Base-by-base conservation (phyloP, 768 basidiomycete species). In the Roridomyces roridus region DNA sequence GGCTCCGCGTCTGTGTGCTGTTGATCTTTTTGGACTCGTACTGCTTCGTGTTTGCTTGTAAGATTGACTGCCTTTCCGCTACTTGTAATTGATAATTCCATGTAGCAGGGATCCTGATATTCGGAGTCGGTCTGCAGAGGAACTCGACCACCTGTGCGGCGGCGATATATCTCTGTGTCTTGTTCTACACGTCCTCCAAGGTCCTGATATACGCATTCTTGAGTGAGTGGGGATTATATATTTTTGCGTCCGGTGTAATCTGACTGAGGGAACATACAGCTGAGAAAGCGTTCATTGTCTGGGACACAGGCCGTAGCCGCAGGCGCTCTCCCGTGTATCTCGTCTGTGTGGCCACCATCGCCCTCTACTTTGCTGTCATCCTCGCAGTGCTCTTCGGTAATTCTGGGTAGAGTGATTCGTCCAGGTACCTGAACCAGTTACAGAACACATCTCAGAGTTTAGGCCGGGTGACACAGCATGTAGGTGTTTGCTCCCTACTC, bases 191-290 rank as follows among this genome's bases (percentile, higher is more conserved):
- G 1, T 66, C 72, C 11, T 74, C 78, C 6, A 80, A 82, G 57
- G 49, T 82, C 8, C 72, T 82, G 37, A 77, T 82, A 6, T 84
- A 83, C 59, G 67, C 73, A 6, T 83, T 82, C 60, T 72, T 82
- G 24, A 71, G 74, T 74, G 40, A 37, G 74, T 70, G n/a, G n/a
- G n/a, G n/a, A n/a, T n/a, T n/a, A n/a, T 46, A 46, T 50, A 4
- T 48, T 43, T 26, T 11, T 51, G 29, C 31, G n/a, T n/a, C n/a
- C n/a, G n/a, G n/a, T n/a, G n/a, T n/a, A n/a, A n/a, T n/a, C n/a
- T n/a, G n/a, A n/a, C 15, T 17, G 9, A 28, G 26, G 5, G 36
- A n/a, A 12, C 1, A 15, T 14, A 9, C 54, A 81, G 79, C 76
- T 20, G 80, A 81, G 61, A 77, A 77, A 39, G 77, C 80, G 20